Conservation (phyloP, 495 filamentous ascomycete species). For the Aspergillus sclerotiicarbonarius region DNA sequence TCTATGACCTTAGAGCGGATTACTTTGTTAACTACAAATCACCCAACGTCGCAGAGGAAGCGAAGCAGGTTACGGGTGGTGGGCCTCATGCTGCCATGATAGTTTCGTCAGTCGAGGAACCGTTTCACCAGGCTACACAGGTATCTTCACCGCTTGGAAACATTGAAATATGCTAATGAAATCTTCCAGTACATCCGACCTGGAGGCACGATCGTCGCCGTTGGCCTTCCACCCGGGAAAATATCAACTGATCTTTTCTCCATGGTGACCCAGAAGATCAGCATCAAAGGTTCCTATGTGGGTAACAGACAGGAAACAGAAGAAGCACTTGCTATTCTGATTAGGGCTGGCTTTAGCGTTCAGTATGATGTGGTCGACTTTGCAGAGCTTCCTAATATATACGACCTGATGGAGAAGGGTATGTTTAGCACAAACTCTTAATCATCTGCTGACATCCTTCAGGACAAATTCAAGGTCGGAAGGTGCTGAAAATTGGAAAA, state of each 20-base stretch:
- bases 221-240: background rate
- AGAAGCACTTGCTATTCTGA: constrained; percentile 9
- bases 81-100: constrained; percentile 8
- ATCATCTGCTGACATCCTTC: background rate
- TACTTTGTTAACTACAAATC: constrained; percentile 10
- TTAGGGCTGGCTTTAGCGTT: background rate
- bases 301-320: constrained; percentile 13
- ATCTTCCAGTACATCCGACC: background rate
- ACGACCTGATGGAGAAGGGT: constrained; percentile 9
- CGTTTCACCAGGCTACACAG: constrained; percentile 6
- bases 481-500: constrained; percentile 11
- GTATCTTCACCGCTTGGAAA: background rate
- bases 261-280: constrained; percentile 8
- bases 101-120: background rate
- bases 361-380: constrained; percentile 10
- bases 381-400: constrained; percentile 1
- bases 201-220: background rate
- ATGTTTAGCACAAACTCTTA: background rate
- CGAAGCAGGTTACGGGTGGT: background rate
- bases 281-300: constrained; percentile 13
- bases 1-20: constrained; percentile 5
- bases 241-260: constrained; percentile 8
- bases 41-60: background rate
- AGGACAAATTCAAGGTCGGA: constrained; percentile 9
- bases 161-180: background rate